Evolutionary conservation across 1,284 basidiomycete species (phyloP), one percentile per base, ranked within the genome.

Genomic region (Cystobasidium slooffiae): DNA sequence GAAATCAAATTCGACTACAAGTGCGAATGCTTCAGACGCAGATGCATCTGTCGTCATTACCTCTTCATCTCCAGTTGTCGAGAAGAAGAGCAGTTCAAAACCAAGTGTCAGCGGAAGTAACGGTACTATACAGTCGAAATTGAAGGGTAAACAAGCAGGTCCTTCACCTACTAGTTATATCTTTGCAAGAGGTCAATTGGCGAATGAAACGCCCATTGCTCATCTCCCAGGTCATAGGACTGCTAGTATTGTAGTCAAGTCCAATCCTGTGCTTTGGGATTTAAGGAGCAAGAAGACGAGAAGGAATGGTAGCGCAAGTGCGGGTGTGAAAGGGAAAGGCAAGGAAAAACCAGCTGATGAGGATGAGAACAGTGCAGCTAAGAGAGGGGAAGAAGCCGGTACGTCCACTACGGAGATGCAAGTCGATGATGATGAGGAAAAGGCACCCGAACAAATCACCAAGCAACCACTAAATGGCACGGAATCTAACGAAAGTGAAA

Each of bases 141-240:
- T 65, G 46, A 65, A 65, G 39, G 53, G 12, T 7, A 43, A 43
- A 24, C 31, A 85, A 83, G 76, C 4, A 39, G 78, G 75, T n/a
- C 47, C 91, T 7, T 85, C 84, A 77, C 86, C 86, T 16, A 86
- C 94, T 0, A 96, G 98, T 18, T 98, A 92, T 84, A 92, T 99
- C 78, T 99, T 99, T 83, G 93, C 93, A 4, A 88, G 96, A 44
- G 93, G 92, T 22, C 97, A 96, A 82, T 91, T 72, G 3, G 69
- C 61, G 10, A 72, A 72, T 64, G 69, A 72, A 59, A 89, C 92
- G 0, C 96, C 97, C 0, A 89, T 99, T 72, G 96, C 94, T 1
- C 93, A 95, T 80, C 85, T 99, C 3, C 95, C 97, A 0, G 97
- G 97, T 0, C 93, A 98, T 84, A 94, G 94, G 84, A 96, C 96